These are phyloP conservation scores for Daldinia grandis DNA, from an alignment of 495 filamentous ascomycete genomes.

Conservation along the genomic window DNA sequence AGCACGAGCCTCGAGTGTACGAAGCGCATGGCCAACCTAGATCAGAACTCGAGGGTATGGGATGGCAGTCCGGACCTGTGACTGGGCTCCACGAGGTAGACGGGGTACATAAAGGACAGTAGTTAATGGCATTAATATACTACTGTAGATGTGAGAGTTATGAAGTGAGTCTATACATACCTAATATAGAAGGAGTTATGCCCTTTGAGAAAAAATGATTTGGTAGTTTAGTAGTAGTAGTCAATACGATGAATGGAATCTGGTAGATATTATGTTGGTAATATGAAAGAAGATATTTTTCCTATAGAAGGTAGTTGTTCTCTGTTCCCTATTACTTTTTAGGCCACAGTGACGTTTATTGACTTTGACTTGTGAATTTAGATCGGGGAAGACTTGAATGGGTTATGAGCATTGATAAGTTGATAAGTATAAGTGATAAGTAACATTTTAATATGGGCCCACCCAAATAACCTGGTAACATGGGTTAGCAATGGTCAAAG, in stretches of 20 bases:
- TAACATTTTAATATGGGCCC: neutral
- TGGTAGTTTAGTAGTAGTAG: no score
- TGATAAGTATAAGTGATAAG: neutral
- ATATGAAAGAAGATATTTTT: neutral
- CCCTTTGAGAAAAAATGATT: neutral
- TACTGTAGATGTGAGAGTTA: neutral
- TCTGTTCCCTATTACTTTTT: no score
- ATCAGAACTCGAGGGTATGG: constrained; percentile 40
- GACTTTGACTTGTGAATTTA: neutral
- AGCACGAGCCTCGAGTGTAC: constrained; percentile 23
- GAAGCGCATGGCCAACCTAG: constrained; percentile 42
- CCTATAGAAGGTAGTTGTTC: neutral
- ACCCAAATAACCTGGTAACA: neutral
- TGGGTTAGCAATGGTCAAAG: neutral
- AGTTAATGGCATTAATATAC: neutral
- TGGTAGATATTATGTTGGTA: neutral
- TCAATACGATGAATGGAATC: neutral
- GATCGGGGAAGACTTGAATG: neutral
- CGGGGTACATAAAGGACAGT: constrained; percentile 21
- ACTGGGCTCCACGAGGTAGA: constrained; percentile 53
- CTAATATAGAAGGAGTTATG: neutral
- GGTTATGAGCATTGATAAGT: neutral
- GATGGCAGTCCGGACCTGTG: constrained; percentile 54
- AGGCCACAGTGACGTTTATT: no score
- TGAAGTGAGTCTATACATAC: neutral